Evolutionary conservation across 2,329 filamentous ascomycete genomes (phyloP).

Genomic region (Aquanectria penicillioides): DNA sequence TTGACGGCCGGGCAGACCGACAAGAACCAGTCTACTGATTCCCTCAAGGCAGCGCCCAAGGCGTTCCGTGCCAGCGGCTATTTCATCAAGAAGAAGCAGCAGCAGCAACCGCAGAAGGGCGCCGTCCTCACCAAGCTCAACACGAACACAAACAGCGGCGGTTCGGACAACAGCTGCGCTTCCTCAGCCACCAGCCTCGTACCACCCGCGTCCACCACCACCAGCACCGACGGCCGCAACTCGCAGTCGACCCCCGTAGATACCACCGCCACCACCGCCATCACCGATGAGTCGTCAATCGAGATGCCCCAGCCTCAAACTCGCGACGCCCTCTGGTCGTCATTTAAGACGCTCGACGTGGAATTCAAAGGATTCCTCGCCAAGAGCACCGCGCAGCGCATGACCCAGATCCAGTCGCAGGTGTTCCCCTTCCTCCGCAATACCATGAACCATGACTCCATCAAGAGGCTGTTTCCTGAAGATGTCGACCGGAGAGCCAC

Average conservation of each 20-base stretch:
- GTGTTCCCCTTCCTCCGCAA: conserved; percentile 82
- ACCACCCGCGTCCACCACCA: conserved; percentile 52
- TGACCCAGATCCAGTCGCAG: conserved; percentile 75
- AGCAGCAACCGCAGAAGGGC: conserved; percentile 54
- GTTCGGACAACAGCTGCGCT: conserved; percentile 56
- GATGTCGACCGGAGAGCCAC: conserved; percentile 83
- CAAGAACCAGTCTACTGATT: conserved; percentile 44
- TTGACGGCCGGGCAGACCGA: conserved; percentile 40
- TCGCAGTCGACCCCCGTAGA: conserved; percentile 53
- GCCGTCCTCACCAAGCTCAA: conserved; percentile 53
- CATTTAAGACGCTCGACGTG: conserved; percentile 65
- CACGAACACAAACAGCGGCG: conserved; percentile 44
- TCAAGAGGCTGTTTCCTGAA: conserved; percentile 73
- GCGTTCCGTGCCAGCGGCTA: conserved; percentile 58
- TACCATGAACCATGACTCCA: conserved; percentile 75
- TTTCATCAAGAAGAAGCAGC: conserved; percentile 60
- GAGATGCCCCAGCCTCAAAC: conserved; percentile 53
- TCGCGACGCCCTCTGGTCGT: conserved; percentile 64
- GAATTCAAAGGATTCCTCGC: conserved; percentile 68
- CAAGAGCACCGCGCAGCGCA: conserved; percentile 78
- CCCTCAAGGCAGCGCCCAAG: conserved; percentile 49
- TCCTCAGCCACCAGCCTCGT: conserved; percentile 59
- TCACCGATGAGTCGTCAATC: conserved; percentile 56
- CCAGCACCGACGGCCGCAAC: conserved; percentile 48
- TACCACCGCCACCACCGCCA: conserved; percentile 48